Conservation (phyloP, 495 filamentous ascomycete species). For the Podospora sp. region DNA sequence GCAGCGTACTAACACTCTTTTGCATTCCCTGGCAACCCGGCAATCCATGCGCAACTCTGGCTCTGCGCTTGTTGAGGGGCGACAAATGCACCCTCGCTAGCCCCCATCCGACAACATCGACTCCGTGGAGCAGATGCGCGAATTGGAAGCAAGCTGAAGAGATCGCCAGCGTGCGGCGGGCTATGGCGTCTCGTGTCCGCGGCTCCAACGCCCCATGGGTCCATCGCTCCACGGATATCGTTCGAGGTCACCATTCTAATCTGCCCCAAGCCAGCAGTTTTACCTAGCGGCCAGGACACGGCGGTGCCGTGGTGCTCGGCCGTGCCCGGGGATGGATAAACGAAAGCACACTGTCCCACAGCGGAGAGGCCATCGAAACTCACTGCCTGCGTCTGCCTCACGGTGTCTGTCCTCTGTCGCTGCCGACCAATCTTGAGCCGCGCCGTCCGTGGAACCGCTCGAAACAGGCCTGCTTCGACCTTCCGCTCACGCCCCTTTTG, state of each 20-base stretch:
- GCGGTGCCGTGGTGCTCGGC: background rate
- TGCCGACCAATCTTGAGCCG: constrained; percentile 23
- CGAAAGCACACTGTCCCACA: background rate
- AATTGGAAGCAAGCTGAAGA: constrained; percentile 13
- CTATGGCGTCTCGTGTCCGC: constrained; percentile 16
- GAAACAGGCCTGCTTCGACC: constrained; percentile 11
- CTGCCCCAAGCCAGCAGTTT: background rate
- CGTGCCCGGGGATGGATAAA: background rate
- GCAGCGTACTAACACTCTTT: no score
- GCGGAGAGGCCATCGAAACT: background rate
- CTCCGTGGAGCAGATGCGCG: constrained; percentile 13
- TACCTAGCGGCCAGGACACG: background rate
- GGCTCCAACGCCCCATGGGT: constrained; percentile 3
- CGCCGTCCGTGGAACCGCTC: constrained; percentile 19
- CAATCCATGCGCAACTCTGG: background rate
- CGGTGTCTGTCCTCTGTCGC: constrained; percentile 10
- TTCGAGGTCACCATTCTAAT: constrained; percentile 1
- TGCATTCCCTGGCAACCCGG: background rate
- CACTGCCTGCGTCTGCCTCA: background rate
- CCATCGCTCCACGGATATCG: constrained; percentile 5
- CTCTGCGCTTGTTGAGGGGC: background rate
- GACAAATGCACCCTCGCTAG: background rate
- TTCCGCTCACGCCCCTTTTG: constrained; percentile 2
- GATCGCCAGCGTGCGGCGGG: constrained; percentile 11
- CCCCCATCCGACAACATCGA: constrained; percentile 11